Percentiles rank a stretch among this genome's conserved stretches.
Conservation (phyloP, 345 rosid genomes). For the Syzygium jambos region DNA sequence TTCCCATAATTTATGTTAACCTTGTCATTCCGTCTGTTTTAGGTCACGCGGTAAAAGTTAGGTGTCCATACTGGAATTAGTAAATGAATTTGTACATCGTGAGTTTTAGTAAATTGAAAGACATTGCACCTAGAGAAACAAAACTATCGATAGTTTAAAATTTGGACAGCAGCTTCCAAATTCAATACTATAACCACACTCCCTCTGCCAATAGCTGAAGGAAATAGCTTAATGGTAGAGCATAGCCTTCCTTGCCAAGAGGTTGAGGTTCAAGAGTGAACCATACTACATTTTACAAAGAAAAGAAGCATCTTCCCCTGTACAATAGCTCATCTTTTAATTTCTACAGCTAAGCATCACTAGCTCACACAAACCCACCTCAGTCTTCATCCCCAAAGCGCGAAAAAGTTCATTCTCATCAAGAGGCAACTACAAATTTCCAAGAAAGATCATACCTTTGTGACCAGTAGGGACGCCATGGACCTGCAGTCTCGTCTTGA, state of each 20-base stretch:
- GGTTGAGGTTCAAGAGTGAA: background rate
- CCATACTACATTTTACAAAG: background rate
- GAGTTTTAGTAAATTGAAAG: background rate
- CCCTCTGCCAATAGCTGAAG: background rate
- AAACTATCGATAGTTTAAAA: background rate
- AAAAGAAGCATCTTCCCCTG: background rate
- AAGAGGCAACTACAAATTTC: background rate
- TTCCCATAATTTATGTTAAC: background rate
- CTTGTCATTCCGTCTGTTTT: background rate
- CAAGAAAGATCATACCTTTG: slow-evolving; percentile 29
- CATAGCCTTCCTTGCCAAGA: background rate
- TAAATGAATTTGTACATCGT: background rate
- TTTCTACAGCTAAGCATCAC: background rate
- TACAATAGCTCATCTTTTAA: background rate
- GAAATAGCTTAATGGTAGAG: background rate
- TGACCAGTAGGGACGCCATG: slow-evolving; percentile 75
- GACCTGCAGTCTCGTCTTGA: slow-evolving; percentile 91
- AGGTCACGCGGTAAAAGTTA: background rate
- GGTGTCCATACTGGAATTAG: background rate
- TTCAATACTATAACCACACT: background rate
- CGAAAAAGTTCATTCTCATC: background rate
- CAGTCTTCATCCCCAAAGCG: background rate
- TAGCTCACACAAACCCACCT: background rate
- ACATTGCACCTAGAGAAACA: background rate
- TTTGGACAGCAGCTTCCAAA: background rate